These are phyloP conservation scores for Suillus tomentosus DNA, from an alignment of 768 basidiomycete species.

Conservation along the genomic window DNA sequence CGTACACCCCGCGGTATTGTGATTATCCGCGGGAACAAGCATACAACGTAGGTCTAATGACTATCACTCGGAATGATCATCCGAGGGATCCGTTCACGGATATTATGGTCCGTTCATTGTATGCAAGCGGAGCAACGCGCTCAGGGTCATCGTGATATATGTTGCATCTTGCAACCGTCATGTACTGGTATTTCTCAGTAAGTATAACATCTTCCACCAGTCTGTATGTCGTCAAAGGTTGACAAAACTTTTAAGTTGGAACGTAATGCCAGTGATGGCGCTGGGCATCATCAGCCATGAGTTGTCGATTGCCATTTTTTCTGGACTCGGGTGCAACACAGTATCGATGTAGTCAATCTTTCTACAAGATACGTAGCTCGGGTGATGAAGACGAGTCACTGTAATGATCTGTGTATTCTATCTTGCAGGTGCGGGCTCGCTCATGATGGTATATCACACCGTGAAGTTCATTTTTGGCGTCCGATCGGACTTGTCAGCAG, in stretches of 20 bases:
- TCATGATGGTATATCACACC: conserved; percentile 47
- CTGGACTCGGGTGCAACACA: conserved; percentile 59
- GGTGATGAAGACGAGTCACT: conserved; percentile 72
- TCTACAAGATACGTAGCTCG: conserved; percentile 44
- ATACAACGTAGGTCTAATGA: conserved; percentile 31
- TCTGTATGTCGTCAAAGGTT: conserved; percentile 21
- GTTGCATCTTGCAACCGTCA: conserved; percentile 57
- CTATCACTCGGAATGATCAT: background rate
- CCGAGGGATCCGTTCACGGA: background rate
- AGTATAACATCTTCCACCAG: background rate
- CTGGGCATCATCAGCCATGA: background rate
- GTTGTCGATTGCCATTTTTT: conserved; percentile 41
- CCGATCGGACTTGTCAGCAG: conserved; percentile 73
- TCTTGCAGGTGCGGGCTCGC: background rate
- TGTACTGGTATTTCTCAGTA: conserved; percentile 36
- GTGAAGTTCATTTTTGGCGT: conserved; percentile 69
- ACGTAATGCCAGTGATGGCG: conserved; percentile 51
- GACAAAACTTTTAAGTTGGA: conserved; percentile 51
- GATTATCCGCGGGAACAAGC: background rate
- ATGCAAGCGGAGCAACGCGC: conserved; percentile 42
- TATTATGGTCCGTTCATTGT: conserved; percentile 42
- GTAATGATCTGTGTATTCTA: conserved; percentile 46
- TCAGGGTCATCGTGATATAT: conserved; percentile 56
- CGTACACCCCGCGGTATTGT: background rate
- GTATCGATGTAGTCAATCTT: conserved; percentile 64